A percentile compares a stretch with the other conserved stretches of the same genome.
Evolutionary conservation across 2,329 filamentous ascomycete species (phyloP).

Genomic region (Claviceps cyperi): DNA sequence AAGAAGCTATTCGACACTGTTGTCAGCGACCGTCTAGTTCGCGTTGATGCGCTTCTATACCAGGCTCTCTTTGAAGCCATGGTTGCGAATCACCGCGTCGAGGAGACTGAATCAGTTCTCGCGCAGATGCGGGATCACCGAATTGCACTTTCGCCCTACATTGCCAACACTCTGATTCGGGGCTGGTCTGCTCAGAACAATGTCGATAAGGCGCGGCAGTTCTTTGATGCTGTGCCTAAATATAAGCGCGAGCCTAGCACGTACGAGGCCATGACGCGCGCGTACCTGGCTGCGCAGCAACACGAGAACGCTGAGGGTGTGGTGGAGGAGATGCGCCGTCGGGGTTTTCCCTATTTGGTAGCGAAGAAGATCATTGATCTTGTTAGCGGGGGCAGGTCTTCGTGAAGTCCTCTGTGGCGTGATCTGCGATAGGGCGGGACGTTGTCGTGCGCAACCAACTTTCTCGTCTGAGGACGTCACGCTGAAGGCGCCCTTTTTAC

Average conservation of each 20-base stretch:
- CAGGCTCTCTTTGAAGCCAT: slow-evolving; percentile 95
- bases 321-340: slow-evolving; percentile 77
- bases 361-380: slow-evolving; percentile 89
- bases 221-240: slow-evolving; percentile 66
- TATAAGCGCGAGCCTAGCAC: slow-evolving; percentile 88
- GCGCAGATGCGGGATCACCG: slow-evolving; percentile 57
- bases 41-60: slow-evolving; percentile 74
- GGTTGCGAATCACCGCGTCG: slow-evolving; percentile 83
- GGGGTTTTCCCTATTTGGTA: slow-evolving; percentile 84
- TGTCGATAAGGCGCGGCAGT: slow-evolving; percentile 59
- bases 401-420: too few relatives aligned
- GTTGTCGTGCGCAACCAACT: slow-evolving; percentile 3
- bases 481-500: too few relatives aligned
- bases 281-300: slow-evolving; percentile 74
- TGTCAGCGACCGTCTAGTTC: slow-evolving; percentile 49
- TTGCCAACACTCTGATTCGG: slow-evolving; percentile 95
- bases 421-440: too few relatives aligned
- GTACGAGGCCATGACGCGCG: slow-evolving; percentile 96
- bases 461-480: background rate
- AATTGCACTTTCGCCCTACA: slow-evolving; percentile 88
- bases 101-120: slow-evolving; percentile 60
- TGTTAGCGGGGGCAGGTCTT: slow-evolving; percentile 40
- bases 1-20: slow-evolving; percentile 71
- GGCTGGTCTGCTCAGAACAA: slow-evolving; percentile 83
- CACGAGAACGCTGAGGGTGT: slow-evolving; percentile 61